Base-by-base conservation (phyloP, 2,329 filamentous ascomycete genomes). In the Stachybotrys chartarum region DNA sequence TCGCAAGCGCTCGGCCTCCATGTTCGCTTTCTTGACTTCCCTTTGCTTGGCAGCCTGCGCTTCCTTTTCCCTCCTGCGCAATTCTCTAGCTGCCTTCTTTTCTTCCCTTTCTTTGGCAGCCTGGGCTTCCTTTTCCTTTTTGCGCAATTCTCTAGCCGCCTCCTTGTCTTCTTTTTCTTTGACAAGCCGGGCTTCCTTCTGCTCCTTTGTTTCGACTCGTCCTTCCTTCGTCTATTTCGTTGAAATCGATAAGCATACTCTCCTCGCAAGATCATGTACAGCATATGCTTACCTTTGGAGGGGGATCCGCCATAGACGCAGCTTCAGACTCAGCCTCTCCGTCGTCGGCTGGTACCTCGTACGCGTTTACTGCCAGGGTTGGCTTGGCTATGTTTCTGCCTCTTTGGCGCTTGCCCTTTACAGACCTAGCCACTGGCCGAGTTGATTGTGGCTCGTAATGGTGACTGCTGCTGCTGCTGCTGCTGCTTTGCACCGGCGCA, bases 1-100 rank as follows among this genome's bases (percentile, higher is more conserved):
- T 24, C 2, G 24, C 24, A 24, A 24, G 24, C 24, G 24, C 24
- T 24, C 4, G 24, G 24, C 4, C 24, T 24, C 24, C 24, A 24
- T 24, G 24, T 24, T 24, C 24, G 24, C 24, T 24, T 24, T 24
- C 24, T 24, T 24, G 24, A 3, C 24, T 24, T 24, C 24, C 24
- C 24, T 24, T 24, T 24, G 3, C 4, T 24, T 24, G 24, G 24
- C 24, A 24, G 24, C 24, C 24, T 24, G 24, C 3, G 24, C 35
- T 14, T 39, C 46, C 51, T 30, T 48, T 58, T 45, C 55, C 45
- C n/a, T n/a, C 18, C 16, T 47, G n/a, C n/a, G n/a, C n/a, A n/a
- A n/a, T 17, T 47, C n/a, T 24, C 16, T 7, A n/a, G 16, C 45
- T n/a, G 18, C 18, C 7, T n/a, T 7, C 18, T n/a, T n/a, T n/a